These are phyloP conservation scores for Zygosaccharomyces kombuchaensis DNA, from an alignment of 805 yeast genomes.

Conservation along the genomic window DNA sequence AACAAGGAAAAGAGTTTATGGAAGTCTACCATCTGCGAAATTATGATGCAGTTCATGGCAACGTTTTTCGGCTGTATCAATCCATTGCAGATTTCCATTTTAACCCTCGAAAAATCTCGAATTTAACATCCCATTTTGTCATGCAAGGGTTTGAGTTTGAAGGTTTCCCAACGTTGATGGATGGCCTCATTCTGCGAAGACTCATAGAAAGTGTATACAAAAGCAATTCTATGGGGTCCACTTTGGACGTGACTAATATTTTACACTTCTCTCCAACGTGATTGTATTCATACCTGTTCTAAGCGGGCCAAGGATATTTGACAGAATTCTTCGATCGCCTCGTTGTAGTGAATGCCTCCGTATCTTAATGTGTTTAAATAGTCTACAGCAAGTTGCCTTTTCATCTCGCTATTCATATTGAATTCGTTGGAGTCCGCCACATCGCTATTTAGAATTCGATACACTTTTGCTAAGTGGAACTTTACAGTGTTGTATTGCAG, in stretches of 20 bases:
- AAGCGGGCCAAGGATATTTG: constrained; percentile 14
- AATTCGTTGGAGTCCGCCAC: constrained; percentile 15
- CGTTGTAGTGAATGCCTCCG: constrained; percentile 60
- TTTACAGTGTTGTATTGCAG: constrained; percentile 47
- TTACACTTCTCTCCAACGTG: background rate
- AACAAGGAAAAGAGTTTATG: constrained; percentile 27
- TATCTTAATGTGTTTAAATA: constrained; percentile 52
- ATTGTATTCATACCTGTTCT: background rate
- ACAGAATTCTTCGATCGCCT: constrained; percentile 61
- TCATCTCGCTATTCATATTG: constrained; percentile 32
- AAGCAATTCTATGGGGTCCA: constrained; percentile 24
- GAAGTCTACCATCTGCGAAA: constrained; percentile 33
- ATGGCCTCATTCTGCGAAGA: constrained; percentile 24
- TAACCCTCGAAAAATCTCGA: constrained; percentile 23
- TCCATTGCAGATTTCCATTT: constrained; percentile 32
- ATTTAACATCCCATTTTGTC: constrained; percentile 22
- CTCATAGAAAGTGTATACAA: constrained; percentile 26
- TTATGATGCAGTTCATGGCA: constrained; percentile 32
- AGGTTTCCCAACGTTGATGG: constrained; percentile 33
- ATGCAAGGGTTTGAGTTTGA: constrained; percentile 30
- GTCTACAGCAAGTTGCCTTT: constrained; percentile 51
- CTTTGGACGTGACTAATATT: constrained; percentile 17
- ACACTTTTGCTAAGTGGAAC: constrained; percentile 48
- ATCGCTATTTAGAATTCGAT: constrained; percentile 40
- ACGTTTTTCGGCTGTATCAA: constrained; percentile 30